Evolutionary conservation across 2,329 filamentous ascomycete species (phyloP).

Genomic region (Trichoderma afroharzianum): DNA sequence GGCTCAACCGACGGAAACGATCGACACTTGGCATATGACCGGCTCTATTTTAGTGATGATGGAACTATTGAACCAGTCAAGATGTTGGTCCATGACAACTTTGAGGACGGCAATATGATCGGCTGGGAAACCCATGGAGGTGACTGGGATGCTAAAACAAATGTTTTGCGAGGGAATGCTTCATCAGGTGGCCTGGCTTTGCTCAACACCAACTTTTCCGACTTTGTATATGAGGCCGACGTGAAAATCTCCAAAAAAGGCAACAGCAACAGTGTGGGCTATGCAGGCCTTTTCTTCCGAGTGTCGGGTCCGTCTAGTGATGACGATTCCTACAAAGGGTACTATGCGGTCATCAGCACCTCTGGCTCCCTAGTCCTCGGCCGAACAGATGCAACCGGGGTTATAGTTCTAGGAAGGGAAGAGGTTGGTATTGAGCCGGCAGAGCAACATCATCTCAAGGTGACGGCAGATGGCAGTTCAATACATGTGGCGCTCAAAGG

Average conservation of each 20-base stretch:
- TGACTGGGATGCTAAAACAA: not conserved
- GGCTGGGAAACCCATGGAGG: constrained; percentile 32
- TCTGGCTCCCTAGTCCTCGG: constrained; percentile 26
- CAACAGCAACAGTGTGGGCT: constrained; percentile 12
- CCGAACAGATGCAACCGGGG: constrained; percentile 13
- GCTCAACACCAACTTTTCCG: constrained; percentile 19
- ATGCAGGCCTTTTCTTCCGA: constrained; percentile 38
- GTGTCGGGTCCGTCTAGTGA: constrained; percentile 23
- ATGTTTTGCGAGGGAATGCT: not conserved
- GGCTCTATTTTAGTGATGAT: constrained; percentile 43
- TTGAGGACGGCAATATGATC: constrained; percentile 37
- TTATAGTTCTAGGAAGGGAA: constrained; percentile 14
- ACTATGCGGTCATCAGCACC: constrained; percentile 32
- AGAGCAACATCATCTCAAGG: constrained; percentile 15
- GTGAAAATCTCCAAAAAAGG: not conserved
- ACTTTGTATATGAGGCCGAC: constrained; percentile 18
- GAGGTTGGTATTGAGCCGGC: constrained; percentile 12
- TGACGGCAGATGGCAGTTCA: constrained; percentile 17
- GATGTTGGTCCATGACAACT: constrained; percentile 45
- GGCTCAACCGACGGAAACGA: constrained; percentile 44
- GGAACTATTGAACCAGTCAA: constrained; percentile 41
- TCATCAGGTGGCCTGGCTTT: constrained; percentile 14
- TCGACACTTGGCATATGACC: constrained; percentile 45
- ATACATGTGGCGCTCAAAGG: constrained; percentile 20
- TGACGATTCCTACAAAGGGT: constrained; percentile 21